These are phyloP conservation scores for Ceratobasidium papillatum DNA, from an alignment of 1,284 basidiomycete genomes.

Conservation along the genomic window DNA sequence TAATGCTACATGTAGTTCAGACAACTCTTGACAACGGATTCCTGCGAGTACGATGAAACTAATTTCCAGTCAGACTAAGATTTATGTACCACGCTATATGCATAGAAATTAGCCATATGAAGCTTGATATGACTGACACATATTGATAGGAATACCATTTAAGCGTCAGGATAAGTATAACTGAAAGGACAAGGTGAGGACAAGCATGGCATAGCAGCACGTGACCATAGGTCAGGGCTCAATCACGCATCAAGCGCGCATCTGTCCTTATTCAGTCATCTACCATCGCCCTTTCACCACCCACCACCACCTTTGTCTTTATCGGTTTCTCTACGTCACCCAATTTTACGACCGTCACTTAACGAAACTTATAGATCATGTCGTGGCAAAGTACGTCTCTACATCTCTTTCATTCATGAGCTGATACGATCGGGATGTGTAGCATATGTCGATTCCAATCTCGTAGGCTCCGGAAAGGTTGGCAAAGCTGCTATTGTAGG, in stretches of 20 bases:
- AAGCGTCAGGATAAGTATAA: too few relatives aligned
- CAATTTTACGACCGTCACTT: constrained; percentile 1
- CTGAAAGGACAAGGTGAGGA: too few relatives aligned
- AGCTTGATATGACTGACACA: too few relatives aligned
- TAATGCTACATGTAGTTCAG: too few relatives aligned
- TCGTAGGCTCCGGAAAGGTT: constrained; percentile 82
- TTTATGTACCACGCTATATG: too few relatives aligned
- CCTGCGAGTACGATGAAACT: too few relatives aligned
- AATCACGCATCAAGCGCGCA: constrained; percentile 29
- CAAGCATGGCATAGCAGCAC: not conserved
- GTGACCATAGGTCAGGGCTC: not conserved
- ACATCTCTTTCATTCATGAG: not conserved
- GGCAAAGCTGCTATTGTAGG: constrained; percentile 86
- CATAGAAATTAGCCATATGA: too few relatives aligned
- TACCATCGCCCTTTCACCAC: constrained; percentile 32
- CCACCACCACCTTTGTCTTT: not conserved
- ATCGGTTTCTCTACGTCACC: constrained; percentile 4
- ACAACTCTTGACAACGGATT: too few relatives aligned
- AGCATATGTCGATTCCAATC: constrained; percentile 90
- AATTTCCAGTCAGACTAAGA: too few relatives aligned
- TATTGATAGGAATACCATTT: too few relatives aligned
- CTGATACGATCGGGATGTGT: constrained; percentile 33
- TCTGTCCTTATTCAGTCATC: constrained; percentile 28
- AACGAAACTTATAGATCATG: constrained; percentile 51
- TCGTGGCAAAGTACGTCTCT: constrained; percentile 61